Percentiles rank a stretch among this genome's conserved stretches.
Evolutionary conservation across 768 basidiomycete species (phyloP).

Genomic region (Lentinula edodes): DNA sequence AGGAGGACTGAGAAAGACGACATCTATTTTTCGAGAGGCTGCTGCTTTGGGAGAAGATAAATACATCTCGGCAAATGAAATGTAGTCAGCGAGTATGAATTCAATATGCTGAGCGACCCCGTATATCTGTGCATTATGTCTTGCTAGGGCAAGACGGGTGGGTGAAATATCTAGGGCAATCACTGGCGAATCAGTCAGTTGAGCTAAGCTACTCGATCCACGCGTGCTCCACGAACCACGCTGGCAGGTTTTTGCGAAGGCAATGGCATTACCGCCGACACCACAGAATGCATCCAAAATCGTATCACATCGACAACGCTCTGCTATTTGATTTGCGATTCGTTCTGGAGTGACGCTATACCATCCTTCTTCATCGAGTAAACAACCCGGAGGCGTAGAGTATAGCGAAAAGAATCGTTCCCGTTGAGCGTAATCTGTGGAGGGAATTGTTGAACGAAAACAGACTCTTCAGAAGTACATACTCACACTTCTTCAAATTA

Average conservation of each 20-base stretch:
- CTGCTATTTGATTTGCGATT: slow-evolving; percentile 90
- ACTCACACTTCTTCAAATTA: slow-evolving; percentile 80
- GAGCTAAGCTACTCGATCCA: background rate
- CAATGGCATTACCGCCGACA: slow-evolving; percentile 96
- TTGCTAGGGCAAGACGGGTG: slow-evolving; percentile 79
- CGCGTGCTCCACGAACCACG: slow-evolving; percentile 52
- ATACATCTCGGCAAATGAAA: slow-evolving; percentile 66
- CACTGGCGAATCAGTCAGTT: slow-evolving; percentile 43
- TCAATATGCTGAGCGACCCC: slow-evolving; percentile 95
- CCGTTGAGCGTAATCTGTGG: slow-evolving; percentile 80
- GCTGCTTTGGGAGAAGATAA: slow-evolving; percentile 19
- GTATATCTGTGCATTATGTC: slow-evolving; percentile 91
- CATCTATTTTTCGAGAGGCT: slow-evolving; percentile 60
- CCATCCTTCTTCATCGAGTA: slow-evolving; percentile 96
- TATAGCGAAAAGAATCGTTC: slow-evolving; percentile 78
- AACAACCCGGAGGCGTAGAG: slow-evolving; percentile 61
- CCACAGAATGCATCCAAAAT: slow-evolving; percentile 97
- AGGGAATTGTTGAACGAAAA: background rate
- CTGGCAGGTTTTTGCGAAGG: slow-evolving; percentile 94
- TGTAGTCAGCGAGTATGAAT: slow-evolving; percentile 84
- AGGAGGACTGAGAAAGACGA: slow-evolving; percentile 90
- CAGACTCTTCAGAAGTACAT: background rate
- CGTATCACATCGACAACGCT: slow-evolving; percentile 80
- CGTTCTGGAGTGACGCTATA: slow-evolving; percentile 93
- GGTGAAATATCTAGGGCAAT: slow-evolving; percentile 90